Evolutionary conservation across 805 yeast genomes (phyloP).

Genomic region (Ogataea henricii): DNA sequence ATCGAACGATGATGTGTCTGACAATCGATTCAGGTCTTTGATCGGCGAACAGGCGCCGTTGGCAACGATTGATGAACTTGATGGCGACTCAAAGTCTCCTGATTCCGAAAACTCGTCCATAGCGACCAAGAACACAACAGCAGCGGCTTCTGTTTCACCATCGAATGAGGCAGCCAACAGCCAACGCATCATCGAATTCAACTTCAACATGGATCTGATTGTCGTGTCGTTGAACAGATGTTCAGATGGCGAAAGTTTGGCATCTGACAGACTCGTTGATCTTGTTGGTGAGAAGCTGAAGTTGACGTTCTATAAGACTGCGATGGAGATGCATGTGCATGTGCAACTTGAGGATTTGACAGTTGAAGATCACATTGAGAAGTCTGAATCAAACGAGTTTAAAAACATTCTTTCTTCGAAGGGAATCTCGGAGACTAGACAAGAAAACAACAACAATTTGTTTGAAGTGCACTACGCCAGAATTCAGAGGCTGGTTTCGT

Average conservation of each 20-base stretch:
- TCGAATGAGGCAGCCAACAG: constrained; percentile 14
- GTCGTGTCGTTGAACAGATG: constrained; percentile 68
- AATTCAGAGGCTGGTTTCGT: constrained; percentile 58
- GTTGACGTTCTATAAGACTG: constrained; percentile 61
- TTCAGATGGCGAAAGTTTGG: constrained; percentile 57
- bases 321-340: constrained; percentile 63
- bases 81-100: constrained; percentile 18
- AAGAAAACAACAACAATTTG: constrained; percentile 44
- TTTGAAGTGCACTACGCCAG: constrained; percentile 62
- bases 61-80: constrained; percentile 16
- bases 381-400: constrained; percentile 60
- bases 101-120: constrained; percentile 15
- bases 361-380: constrained; percentile 74
- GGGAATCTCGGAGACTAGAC: constrained; percentile 42
- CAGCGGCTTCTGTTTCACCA: background rate
- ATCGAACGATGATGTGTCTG: constrained; percentile 12
- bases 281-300: constrained; percentile 66
- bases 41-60: constrained; percentile 25
- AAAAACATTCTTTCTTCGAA: constrained; percentile 71
- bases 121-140: constrained; percentile 6
- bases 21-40: constrained; percentile 23
- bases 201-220: constrained; percentile 66
- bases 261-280: constrained; percentile 70
- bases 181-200: constrained; percentile 73
- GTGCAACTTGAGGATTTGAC: constrained; percentile 64